Conservation (phyloP, 768 basidiomycete genomes). For the Lentinula boryana region DNA sequence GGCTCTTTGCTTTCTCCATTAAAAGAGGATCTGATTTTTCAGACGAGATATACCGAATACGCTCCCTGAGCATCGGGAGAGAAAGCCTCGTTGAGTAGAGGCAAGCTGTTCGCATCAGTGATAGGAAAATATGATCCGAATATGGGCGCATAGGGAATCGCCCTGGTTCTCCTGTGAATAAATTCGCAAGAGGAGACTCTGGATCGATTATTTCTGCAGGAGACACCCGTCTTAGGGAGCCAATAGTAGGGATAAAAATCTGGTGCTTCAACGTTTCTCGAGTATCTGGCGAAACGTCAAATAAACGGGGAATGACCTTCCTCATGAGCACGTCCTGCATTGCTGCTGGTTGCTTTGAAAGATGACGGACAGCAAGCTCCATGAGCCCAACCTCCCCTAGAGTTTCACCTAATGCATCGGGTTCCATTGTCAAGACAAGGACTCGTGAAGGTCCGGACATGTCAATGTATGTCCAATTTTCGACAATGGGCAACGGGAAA, state of each 20-base stretch:
- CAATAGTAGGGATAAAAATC: constrained; percentile 9
- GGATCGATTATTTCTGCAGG: constrained; percentile 27
- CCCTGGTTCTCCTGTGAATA: constrained; percentile 17
- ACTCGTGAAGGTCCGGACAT: constrained; percentile 3
- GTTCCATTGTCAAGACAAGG: constrained; percentile 6
- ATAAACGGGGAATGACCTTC: constrained; percentile 11
- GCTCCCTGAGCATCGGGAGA: constrained; percentile 25
- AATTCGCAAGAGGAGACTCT: constrained; percentile 17
- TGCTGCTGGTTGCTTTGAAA: constrained; percentile 8
- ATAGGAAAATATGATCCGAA: constrained; percentile 10
- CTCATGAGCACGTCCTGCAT: constrained; percentile 11
- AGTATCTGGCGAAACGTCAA: constrained; percentile 4
- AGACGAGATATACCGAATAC: constrained; percentile 25
- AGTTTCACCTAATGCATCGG: not conserved
- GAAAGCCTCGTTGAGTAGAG: constrained; percentile 26
- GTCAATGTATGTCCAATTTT: constrained; percentile 12
- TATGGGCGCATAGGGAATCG: constrained; percentile 11
- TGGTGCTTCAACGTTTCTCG: constrained; percentile 6
- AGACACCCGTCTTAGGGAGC: not conserved
- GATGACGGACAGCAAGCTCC: constrained; percentile 8
- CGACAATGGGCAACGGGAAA: constrained; percentile 11
- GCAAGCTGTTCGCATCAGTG: constrained; percentile 12
- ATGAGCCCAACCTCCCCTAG: constrained; percentile 13
- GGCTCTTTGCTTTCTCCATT: constrained; percentile 11
- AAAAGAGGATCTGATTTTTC: constrained; percentile 5